These are phyloP conservation scores for Ogataea trehaloabstinens DNA, from an alignment of 805 yeast genomes.

Conservation along the genomic window DNA sequence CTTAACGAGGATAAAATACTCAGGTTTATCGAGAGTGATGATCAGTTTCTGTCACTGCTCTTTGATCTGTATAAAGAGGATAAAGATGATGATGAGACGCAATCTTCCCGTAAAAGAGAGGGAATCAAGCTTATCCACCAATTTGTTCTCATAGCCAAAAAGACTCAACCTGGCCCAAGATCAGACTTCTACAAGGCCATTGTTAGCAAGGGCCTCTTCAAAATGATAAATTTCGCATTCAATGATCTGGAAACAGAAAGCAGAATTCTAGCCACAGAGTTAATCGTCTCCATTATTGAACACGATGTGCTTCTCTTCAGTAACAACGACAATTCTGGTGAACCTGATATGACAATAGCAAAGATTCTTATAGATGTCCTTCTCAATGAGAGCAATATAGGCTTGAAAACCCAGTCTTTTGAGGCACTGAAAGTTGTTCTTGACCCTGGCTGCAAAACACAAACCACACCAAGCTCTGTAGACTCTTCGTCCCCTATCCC, in stretches of 20 bases:
- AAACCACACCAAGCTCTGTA: slow-evolving; percentile 11
- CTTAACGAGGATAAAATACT: slow-evolving; percentile 68
- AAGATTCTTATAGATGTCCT: slow-evolving; percentile 57
- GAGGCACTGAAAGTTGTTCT: slow-evolving; percentile 78
- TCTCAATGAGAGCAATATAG: slow-evolving; percentile 61
- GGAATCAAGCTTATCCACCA: slow-evolving; percentile 81
- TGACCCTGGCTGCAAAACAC: slow-evolving; percentile 44
- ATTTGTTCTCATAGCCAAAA: slow-evolving; percentile 71
- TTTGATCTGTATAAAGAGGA: slow-evolving; percentile 63
- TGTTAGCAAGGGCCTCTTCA: slow-evolving; percentile 66
- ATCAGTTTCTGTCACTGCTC: slow-evolving; percentile 52
- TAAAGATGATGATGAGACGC: slow-evolving; percentile 22
- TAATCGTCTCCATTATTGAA: slow-evolving; percentile 76
- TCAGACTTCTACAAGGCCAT: slow-evolving; percentile 62
- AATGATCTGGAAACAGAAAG: slow-evolving; percentile 45
- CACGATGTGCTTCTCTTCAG: slow-evolving; percentile 70
- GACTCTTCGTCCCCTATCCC: slow-evolving; percentile 14
- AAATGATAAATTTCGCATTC: slow-evolving; percentile 70
- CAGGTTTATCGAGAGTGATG: slow-evolving; percentile 50
- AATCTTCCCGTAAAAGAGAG: slow-evolving; percentile 51
- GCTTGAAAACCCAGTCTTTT: slow-evolving; percentile 75
- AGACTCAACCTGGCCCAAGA: slow-evolving; percentile 57
- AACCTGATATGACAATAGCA: slow-evolving; percentile 45
- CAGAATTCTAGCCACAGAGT: slow-evolving; percentile 74
- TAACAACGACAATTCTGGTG: slow-evolving; percentile 13